These are phyloP conservation scores for Suillus occidentalis DNA, from an alignment of 768 basidiomycete species.

Conservation along the genomic window DNA sequence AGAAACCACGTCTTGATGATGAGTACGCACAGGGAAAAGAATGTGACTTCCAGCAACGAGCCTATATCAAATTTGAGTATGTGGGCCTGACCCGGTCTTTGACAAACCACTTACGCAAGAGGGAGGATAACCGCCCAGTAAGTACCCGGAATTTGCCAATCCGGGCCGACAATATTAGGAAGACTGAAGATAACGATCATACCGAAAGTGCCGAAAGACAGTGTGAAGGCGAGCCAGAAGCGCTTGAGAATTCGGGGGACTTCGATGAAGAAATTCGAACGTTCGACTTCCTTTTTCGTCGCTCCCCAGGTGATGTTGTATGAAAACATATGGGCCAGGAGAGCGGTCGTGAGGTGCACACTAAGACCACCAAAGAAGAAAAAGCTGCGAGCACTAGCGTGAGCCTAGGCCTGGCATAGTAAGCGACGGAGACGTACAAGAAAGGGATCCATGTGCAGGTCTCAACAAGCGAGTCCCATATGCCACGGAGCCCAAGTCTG, in stretches of 20 bases:
- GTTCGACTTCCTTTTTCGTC: slow-evolving; percentile 72
- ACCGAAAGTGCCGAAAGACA: slow-evolving; percentile 51
- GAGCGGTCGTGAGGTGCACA: slow-evolving; percentile 45
- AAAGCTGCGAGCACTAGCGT: slow-evolving; percentile 16
- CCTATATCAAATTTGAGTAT: slow-evolving; percentile 28
- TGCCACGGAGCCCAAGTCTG: slow-evolving; percentile 46
- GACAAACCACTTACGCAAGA: slow-evolving; percentile 51
- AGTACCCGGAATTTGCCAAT: slow-evolving; percentile 59
- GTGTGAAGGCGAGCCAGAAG: slow-evolving; percentile 64
- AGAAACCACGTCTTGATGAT: neutral
- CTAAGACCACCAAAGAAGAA: slow-evolving; percentile 50
- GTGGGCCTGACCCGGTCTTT: neutral
- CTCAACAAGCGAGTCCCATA: slow-evolving; percentile 14
- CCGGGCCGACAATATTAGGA: slow-evolving; percentile 49
- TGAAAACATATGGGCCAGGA: slow-evolving; percentile 50
- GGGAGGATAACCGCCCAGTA: slow-evolving; percentile 82
- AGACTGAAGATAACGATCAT: slow-evolving; percentile 59
- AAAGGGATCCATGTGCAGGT: slow-evolving; percentile 23
- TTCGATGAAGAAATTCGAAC: slow-evolving; percentile 82
- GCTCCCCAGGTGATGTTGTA: slow-evolving; percentile 43
- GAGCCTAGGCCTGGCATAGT: neutral
- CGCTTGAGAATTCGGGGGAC: slow-evolving; percentile 80
- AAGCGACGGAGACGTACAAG: slow-evolving; percentile 16
- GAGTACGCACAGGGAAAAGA: slow-evolving; percentile 65
- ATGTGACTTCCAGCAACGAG: slow-evolving; percentile 67